phyloP scores from a whole-genome alignment of 1,139 yeast species.

The Taphrina sp. region DNA sequence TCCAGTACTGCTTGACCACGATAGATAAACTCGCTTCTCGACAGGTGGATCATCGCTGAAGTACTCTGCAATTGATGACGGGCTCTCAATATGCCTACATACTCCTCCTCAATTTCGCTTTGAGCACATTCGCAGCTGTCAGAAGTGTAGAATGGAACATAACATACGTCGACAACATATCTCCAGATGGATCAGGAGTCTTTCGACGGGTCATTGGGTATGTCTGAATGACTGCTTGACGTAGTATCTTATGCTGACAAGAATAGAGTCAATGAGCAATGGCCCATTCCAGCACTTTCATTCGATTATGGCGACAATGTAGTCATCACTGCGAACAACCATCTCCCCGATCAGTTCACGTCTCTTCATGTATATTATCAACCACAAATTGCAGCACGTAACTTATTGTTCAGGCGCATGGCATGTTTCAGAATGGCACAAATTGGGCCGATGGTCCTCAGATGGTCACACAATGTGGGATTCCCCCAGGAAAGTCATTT shows the following conservation, averaged over 20 bases:
- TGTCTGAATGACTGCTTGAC: slow-evolving; percentile 49
- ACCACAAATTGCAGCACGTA: not conserved
- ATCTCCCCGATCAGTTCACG: slow-evolving; percentile 51
- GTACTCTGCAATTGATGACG: too few species aligned
- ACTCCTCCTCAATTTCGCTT: too few species aligned
- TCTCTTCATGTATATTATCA: slow-evolving; percentile 8
- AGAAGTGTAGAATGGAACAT: slow-evolving; percentile 71
- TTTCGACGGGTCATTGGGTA: slow-evolving; percentile 68
- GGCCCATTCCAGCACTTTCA: slow-evolving; percentile 79
- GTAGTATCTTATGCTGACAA: not conserved
- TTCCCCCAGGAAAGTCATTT: slow-evolving; percentile 69
- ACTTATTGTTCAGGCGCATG: slow-evolving; percentile 62
- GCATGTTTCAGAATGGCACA: slow-evolving; percentile 74
- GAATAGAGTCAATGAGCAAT: slow-evolving; percentile 43
- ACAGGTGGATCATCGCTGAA: too few species aligned
- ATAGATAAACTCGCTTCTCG: too few species aligned
- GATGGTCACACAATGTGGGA: slow-evolving; percentile 73
- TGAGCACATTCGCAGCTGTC: slow-evolving; percentile 56
- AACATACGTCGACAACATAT: slow-evolving; percentile 60
- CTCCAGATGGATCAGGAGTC: slow-evolving; percentile 71
- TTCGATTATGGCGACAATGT: slow-evolving; percentile 77
- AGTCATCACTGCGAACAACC: slow-evolving; percentile 65
- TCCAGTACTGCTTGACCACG: too few species aligned
- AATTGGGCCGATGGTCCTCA: slow-evolving; percentile 86
- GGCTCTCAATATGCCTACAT: too few species aligned